phyloP scores from a whole-genome alignment of 2,329 filamentous ascomycete genomes.

The Talaromyces pinophilus region DNA sequence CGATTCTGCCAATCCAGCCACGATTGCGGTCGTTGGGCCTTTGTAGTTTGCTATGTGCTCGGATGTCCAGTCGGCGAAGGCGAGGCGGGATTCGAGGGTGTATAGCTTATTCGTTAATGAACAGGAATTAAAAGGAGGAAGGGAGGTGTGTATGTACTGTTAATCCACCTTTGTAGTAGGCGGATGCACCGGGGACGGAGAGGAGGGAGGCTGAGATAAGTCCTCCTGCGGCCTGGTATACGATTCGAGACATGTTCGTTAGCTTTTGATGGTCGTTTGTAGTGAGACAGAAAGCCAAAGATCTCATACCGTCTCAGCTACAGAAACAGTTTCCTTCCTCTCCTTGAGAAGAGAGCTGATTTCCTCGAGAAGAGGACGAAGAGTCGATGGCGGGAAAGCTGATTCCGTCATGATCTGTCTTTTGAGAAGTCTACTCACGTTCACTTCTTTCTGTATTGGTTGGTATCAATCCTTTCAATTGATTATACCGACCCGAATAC shows the following conservation, averaged over 20 bases:
- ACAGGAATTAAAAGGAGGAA: not conserved
- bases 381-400: conserved; percentile 36
- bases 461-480: not conserved
- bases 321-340: conserved; percentile 58
- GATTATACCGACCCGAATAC: not conserved
- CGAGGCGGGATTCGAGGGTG: conserved; percentile 59
- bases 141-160: conserved; percentile 42
- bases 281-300: not conserved
- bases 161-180: conserved; percentile 63
- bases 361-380: conserved; percentile 51
- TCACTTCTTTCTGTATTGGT: not conserved
- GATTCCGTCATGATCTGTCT: conserved; percentile 22
- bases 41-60: conserved; percentile 54
- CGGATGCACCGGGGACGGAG: conserved; percentile 59
- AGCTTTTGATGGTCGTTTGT: not conserved
- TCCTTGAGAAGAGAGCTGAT: conserved; percentile 57
- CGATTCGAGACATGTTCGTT: not conserved
- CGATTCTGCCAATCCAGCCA: conserved; percentile 58
- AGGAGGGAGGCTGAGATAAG: conserved; percentile 62
- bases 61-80: conserved; percentile 63
- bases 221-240: conserved; percentile 59
- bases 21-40: conserved; percentile 62
- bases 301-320: conserved; percentile 59
- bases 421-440: not conserved
- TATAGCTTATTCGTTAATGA: conserved; percentile 46